These are phyloP conservation scores for Saccharomycopsis selenospora DNA, from an alignment of 805 yeast genomes.

Conservation along the genomic window DNA sequence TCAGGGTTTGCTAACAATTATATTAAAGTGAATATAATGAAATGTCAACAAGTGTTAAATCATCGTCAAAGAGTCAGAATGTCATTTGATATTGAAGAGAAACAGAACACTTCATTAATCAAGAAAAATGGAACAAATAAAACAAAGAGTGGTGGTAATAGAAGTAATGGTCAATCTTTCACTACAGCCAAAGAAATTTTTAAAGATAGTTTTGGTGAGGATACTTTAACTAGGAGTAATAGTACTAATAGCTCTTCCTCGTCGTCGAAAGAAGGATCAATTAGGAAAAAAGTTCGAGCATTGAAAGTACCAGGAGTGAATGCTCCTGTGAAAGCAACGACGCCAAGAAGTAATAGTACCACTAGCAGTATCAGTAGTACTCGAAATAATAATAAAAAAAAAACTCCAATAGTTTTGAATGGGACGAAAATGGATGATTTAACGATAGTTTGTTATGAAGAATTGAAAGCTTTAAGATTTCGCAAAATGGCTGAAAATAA, in stretches of 20 bases:
- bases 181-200: neutral
- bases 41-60: slow-evolving; percentile 42
- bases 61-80: slow-evolving; percentile 43
- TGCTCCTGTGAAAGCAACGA: neutral
- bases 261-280: neutral
- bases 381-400: neutral
- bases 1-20: slow-evolving; percentile 81
- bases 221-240: neutral
- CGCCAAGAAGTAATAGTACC: no score
- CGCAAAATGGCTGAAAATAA: slow-evolving; percentile 36
- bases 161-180: neutral
- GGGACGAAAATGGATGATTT: slow-evolving; percentile 17
- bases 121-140: neutral
- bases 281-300: neutral
- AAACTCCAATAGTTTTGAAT: slow-evolving; percentile 1
- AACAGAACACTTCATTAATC: slow-evolving; percentile 2
- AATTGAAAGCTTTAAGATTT: slow-evolving; percentile 36
- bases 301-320: neutral
- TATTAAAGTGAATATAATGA: slow-evolving; percentile 47
- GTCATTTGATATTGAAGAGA: slow-evolving; percentile 19
- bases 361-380: neutral
- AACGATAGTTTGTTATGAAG: slow-evolving; percentile 27
- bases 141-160: neutral
- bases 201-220: neutral
- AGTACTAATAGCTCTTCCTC: neutral